A percentile compares a stretch with the other conserved stretches of the same genome.
Evolutionary conservation across 2,329 filamentous ascomycete genomes (phyloP).

Genomic region (Drechslerella dactyloides): DNA sequence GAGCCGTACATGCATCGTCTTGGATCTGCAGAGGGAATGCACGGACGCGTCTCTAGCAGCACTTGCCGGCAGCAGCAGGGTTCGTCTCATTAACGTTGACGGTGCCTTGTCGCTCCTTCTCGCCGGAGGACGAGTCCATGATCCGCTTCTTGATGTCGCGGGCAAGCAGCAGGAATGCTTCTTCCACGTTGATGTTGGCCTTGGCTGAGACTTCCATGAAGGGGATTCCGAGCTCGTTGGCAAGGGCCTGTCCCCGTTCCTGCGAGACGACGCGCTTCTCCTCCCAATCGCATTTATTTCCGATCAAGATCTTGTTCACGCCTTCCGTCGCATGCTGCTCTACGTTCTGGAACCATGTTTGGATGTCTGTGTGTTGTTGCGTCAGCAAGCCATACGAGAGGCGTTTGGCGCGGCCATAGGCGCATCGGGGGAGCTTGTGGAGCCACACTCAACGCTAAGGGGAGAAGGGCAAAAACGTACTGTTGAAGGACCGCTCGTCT

Average conservation of each 20-base stretch:
- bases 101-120: constrained; percentile 35
- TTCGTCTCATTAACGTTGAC: constrained; percentile 47
- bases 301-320: constrained; percentile 99
- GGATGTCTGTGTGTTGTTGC: constrained; percentile 73
- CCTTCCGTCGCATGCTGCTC: constrained; percentile 98
- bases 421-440: constrained; percentile 21
- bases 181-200: constrained; percentile 99
- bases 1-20: constrained; percentile 22
- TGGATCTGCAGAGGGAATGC: too few relatives aligned
- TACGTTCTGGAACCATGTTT: constrained; percentile 99
- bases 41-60: constrained; percentile 30
- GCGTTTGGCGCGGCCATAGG: constrained; percentile 28
- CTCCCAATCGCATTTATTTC: constrained; percentile 99
- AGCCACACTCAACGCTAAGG: neutral
- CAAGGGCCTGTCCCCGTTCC: constrained; percentile 89
- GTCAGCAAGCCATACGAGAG: constrained; percentile 50
- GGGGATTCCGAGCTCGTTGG: constrained; percentile 93
- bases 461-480: constrained; percentile 64
- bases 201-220: constrained; percentile 99
- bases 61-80: constrained; percentile 26
- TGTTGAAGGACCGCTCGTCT: constrained; percentile 93
- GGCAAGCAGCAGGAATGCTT: constrained; percentile 94
- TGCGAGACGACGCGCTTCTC: constrained; percentile 95
- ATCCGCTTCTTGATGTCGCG: constrained; percentile 98
- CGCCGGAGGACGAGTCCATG: constrained; percentile 71